Conservation (phyloP, 2,329 filamentous ascomycete species). For the Cercospora nicotianae region DNA sequence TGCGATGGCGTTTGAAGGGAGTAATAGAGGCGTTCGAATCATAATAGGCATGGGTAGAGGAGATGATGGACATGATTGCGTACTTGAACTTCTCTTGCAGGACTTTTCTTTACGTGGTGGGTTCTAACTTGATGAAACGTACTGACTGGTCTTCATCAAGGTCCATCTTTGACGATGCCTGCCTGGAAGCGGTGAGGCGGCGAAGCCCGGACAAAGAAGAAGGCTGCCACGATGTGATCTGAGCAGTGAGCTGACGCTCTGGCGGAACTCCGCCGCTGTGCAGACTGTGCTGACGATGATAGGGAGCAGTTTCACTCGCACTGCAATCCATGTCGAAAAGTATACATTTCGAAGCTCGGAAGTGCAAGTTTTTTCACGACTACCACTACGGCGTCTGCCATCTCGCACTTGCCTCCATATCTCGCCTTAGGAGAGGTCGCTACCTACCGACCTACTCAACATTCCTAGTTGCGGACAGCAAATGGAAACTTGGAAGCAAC, state of each 20-base stretch:
- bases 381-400: neutral
- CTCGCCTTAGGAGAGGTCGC: no score
- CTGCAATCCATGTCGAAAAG: neutral
- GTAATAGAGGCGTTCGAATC: neutral
- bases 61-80: neutral
- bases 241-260: neutral
- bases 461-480: neutral
- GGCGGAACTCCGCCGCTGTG: neutral
- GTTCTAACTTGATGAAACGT: neutral
- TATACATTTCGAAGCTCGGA: neutral
- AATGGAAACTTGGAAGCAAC: neutral
- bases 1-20: constrained; percentile 3
- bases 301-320: neutral
- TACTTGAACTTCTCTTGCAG: neutral
- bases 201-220: neutral
- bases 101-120: neutral
- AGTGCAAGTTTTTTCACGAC: neutral
- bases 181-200: neutral
- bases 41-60: constrained; percentile 3
- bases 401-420: neutral
- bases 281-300: neutral
- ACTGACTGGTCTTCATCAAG: neutral
- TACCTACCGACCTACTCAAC: no score
- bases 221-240: neutral
- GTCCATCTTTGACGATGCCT: neutral